Evolutionary conservation across 768 basidiomycete species (phyloP).

Genomic region (Suillus lakei): DNA sequence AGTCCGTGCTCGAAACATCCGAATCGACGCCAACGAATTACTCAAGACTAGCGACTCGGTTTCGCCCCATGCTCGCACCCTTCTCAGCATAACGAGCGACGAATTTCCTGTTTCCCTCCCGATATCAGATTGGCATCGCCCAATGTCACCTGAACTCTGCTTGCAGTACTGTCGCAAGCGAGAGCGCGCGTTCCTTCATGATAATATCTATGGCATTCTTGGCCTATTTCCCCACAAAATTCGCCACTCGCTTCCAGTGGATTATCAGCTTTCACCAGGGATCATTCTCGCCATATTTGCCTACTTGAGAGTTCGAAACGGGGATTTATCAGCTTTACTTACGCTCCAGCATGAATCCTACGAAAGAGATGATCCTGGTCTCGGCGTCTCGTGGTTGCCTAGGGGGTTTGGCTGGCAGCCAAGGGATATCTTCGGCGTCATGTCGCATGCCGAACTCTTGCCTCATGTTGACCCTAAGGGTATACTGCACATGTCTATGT

Average conservation of each 20-base stretch:
- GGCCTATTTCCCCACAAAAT: not conserved
- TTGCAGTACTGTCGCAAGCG: conserved; percentile 6
- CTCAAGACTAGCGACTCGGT: not conserved
- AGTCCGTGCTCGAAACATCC: not conserved
- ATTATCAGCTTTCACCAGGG: conserved; percentile 1
- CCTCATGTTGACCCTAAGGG: not conserved
- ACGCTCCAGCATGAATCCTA: not conserved
- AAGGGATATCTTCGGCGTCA: not conserved
- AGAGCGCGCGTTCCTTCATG: not conserved
- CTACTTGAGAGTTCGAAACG: not conserved
- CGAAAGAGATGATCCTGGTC: not conserved
- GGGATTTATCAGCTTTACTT: not conserved
- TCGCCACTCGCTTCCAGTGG: not conserved
- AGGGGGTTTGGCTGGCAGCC: not conserved
- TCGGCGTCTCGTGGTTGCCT: not conserved
- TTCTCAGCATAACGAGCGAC: not conserved
- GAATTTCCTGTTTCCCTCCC: not conserved
- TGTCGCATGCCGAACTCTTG: not conserved
- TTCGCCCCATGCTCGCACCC: not conserved
- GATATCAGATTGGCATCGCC: not conserved
- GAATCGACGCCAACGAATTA: not conserved
- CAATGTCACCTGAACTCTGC: conserved; percentile 3
- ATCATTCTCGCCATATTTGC: conserved; percentile 3
- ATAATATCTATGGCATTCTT: conserved; percentile 1
- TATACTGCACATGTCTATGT: not conserved